Evolutionary conservation across 2,329 filamentous ascomycete genomes (phyloP).

Genomic region (Zymoseptoria ardabiliae): DNA sequence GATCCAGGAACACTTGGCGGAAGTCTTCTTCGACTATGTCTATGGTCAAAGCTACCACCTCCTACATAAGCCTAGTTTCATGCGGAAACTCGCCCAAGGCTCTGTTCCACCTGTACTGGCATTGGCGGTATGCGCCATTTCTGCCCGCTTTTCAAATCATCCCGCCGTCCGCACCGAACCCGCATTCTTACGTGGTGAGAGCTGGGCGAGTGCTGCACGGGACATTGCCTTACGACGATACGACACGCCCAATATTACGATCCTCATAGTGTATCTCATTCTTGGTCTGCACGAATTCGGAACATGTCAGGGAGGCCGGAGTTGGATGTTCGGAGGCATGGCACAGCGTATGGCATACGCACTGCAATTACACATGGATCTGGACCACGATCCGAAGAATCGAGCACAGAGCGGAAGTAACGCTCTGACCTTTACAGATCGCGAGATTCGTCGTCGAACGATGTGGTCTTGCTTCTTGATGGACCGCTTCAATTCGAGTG

Average conservation of each 20-base stretch:
- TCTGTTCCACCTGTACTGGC: slow-evolving; percentile 82
- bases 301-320: slow-evolving; percentile 89
- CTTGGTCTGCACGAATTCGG: slow-evolving; percentile 92
- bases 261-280: slow-evolving; percentile 81
- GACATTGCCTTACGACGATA: slow-evolving; percentile 82
- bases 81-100: slow-evolving; percentile 74
- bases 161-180: slow-evolving; percentile 69
- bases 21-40: slow-evolving; percentile 91
- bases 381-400: slow-evolving; percentile 57
- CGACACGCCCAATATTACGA: slow-evolving; percentile 93
- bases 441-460: slow-evolving; percentile 82
- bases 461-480: slow-evolving; percentile 99
- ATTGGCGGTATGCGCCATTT: slow-evolving; percentile 88
- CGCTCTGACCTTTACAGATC: slow-evolving; percentile 71
- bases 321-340: slow-evolving; percentile 92
- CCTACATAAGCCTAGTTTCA: slow-evolving; percentile 94
- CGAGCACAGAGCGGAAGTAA: slow-evolving; percentile 17
- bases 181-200: slow-evolving; percentile 80
- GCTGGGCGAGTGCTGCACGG: slow-evolving; percentile 81
- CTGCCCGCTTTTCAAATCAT: slow-evolving; percentile 90
- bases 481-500: slow-evolving; percentile 96
- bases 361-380: slow-evolving; percentile 82
- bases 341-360: slow-evolving; percentile 97
- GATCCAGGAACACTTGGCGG: slow-evolving; percentile 84
- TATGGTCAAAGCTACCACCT: slow-evolving; percentile 94